phyloP scores from a whole-genome alignment of 129 eudicot species.

The Tanacetum coccineum region DNA sequence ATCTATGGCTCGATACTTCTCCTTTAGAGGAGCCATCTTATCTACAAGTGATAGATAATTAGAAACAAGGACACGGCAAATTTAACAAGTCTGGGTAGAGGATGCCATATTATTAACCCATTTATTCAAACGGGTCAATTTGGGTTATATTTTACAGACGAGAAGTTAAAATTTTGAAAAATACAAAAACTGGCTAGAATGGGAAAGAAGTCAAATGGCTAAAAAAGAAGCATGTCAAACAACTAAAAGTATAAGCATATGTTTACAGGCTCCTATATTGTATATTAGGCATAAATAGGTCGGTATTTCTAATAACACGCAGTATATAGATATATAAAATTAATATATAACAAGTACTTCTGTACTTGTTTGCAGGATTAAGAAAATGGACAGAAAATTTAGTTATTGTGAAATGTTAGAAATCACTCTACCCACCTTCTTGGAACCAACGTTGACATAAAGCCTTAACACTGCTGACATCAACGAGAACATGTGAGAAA shows the following conservation, averaged over 20 bases:
- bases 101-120: neutral
- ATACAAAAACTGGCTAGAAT: neutral
- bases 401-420: no score
- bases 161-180: neutral
- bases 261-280: neutral
- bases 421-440: constrained; percentile 38
- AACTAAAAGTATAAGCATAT: neutral
- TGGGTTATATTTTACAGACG: neutral
- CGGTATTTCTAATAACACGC: neutral
- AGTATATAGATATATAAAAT: no score
- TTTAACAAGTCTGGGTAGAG: neutral
- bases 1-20: constrained; percentile 74
- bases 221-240: neutral
- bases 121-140: neutral
- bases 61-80: neutral
- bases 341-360: no score
- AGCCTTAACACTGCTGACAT: constrained; percentile 81
- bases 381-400: no score
- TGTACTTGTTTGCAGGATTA: no score
- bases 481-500: constrained; percentile 74
- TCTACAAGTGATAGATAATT: constrained; percentile 26
- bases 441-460: constrained; percentile 82
- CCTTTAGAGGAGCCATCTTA: constrained; percentile 55
- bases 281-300: neutral
- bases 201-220: neutral